Percentiles rank a stretch among this genome's conserved stretches.
Evolutionary conservation across 495 filamentous ascomycete species (phyloP).

Genomic region (Aspergillus baeticus): DNA sequence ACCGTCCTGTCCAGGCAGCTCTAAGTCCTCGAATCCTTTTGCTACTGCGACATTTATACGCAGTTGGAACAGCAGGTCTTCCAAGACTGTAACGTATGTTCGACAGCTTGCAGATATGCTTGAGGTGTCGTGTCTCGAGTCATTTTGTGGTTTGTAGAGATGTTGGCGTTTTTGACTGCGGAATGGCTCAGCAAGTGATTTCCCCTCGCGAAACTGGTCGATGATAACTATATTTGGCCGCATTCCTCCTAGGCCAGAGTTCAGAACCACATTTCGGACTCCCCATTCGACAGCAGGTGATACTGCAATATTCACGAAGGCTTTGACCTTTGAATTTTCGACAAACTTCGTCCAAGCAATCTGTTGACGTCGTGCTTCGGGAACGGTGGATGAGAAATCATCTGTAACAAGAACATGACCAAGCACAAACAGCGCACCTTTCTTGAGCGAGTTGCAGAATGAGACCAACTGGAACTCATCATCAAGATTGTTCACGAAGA

Average conservation of each 20-base stretch:
- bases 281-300: conserved; percentile 85
- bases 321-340: conserved; percentile 83
- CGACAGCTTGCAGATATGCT: conserved; percentile 62
- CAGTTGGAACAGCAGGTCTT: conserved; percentile 74
- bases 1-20: conserved; percentile 60
- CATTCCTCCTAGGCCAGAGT: conserved; percentile 86
- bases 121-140: conserved; percentile 30
- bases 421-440: conserved; percentile 80
- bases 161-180: conserved; percentile 26
- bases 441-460: conserved; percentile 90
- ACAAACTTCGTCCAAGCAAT: conserved; percentile 82
- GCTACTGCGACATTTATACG: conserved; percentile 85
- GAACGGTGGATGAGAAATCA: conserved; percentile 74
- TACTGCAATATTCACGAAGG: conserved; percentile 82
- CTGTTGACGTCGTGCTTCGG: conserved; percentile 80
- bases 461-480: conserved; percentile 78
- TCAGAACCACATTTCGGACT: conserved; percentile 76
- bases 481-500: conserved; percentile 80
- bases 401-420: conserved; percentile 85
- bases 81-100: conserved; percentile 78
- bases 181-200: conserved; percentile 50
- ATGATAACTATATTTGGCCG: conserved; percentile 83
- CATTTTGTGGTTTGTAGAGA: conserved; percentile 9
- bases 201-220: conserved; percentile 62
- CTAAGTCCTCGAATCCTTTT: conserved; percentile 75